phyloP scores from a whole-genome alignment of 306 rosid species.

The Rosa multiflora region DNA sequence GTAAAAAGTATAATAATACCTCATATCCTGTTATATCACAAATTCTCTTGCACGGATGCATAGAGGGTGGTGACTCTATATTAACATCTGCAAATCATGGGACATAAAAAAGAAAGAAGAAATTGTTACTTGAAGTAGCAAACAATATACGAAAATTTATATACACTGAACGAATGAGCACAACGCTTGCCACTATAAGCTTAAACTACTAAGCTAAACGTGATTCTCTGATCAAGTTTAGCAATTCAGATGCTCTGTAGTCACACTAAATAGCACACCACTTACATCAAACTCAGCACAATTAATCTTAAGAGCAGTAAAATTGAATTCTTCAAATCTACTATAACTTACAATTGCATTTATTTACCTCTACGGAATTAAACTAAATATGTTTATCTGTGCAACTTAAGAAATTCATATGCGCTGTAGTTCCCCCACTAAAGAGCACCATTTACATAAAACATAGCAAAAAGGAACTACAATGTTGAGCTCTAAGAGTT shows the following conservation, averaged over 20 bases:
- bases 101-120: slow-evolving; percentile 3
- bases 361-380: slow-evolving; percentile 17
- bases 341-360: slow-evolving; percentile 58
- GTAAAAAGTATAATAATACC: slow-evolving; percentile 36
- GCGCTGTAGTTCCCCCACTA: background rate
- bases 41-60: slow-evolving; percentile 91
- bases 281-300: background rate
- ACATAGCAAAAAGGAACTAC: background rate
- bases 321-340: background rate
- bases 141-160: background rate
- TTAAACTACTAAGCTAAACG: background rate
- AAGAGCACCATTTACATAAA: background rate
- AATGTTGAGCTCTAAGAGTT: background rate
- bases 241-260: background rate
- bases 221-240: background rate
- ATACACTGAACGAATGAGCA: background rate
- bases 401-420: background rate
- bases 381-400: no score
- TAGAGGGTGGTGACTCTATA: slow-evolving; percentile 85
- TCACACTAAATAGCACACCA: background rate
- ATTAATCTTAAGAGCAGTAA: no score
- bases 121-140: background rate
- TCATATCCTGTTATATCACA: slow-evolving; percentile 88
- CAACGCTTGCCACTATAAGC: background rate
- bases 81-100: slow-evolving; percentile 60